Evolutionary conservation across 2,329 filamentous ascomycete genomes (phyloP).

Genomic region (Herpotrichia juniperi): DNA sequence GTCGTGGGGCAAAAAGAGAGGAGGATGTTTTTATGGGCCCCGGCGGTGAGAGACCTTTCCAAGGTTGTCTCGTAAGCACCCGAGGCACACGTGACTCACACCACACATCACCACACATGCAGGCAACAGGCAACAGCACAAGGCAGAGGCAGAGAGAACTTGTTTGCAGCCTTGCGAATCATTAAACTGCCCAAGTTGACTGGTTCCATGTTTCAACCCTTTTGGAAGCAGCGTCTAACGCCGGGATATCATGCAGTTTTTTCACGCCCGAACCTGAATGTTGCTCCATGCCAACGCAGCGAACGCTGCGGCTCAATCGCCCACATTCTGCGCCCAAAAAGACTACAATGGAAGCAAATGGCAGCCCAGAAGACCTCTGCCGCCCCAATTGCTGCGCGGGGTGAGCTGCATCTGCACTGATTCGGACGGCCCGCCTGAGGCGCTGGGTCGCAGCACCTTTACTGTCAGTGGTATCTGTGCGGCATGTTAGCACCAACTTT

Average conservation of each 20-base stretch:
- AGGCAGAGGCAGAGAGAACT: constrained; percentile 11
- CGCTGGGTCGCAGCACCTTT: constrained; percentile 61
- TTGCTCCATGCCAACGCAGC: constrained; percentile 41
- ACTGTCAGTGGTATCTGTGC: constrained; percentile 73
- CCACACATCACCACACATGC: too few relatives aligned
- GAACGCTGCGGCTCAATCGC: constrained; percentile 24
- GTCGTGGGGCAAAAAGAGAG: constrained; percentile 41
- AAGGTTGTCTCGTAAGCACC: constrained; percentile 4
- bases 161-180: constrained; percentile 9
- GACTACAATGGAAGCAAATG: constrained; percentile 80
- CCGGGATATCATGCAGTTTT: constrained; percentile 43
- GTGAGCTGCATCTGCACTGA: constrained; percentile 74
- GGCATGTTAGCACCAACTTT: constrained; percentile 25
- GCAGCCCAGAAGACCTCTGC: constrained; percentile 86
- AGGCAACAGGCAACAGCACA: constrained; percentile 13
- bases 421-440: constrained; percentile 39
- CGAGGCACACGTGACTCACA: constrained; percentile 9
- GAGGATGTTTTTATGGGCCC: constrained; percentile 40
- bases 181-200: neutral
- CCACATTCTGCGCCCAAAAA: neutral
- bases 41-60: constrained; percentile 21
- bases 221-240: constrained; percentile 25
- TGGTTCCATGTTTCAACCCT: neutral
- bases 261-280: constrained; percentile 20
- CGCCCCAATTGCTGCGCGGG: constrained; percentile 85